Evolutionary conservation across 2,329 filamentous ascomycete genomes (phyloP).

Genomic region (Penicillium sp.): DNA sequence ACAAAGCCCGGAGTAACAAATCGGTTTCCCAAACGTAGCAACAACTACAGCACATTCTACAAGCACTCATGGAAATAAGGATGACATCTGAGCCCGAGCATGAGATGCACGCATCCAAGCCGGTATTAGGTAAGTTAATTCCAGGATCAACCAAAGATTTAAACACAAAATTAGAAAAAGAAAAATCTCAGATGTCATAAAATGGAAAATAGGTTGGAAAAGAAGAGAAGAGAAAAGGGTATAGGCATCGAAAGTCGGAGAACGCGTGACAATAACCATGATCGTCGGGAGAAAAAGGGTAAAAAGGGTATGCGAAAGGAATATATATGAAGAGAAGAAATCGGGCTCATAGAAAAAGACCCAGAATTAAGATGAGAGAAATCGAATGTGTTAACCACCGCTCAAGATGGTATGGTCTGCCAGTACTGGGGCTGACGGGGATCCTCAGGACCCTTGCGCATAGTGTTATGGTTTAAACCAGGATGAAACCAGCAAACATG

Average conservation of each 20-base stretch:
- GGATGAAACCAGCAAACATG: conserved; percentile 29
- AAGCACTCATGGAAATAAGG: neutral
- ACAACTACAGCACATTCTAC: neutral
- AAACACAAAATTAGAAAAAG: neutral
- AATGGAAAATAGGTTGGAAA: conserved; percentile 3
- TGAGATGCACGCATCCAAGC: neutral
- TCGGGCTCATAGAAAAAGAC: neutral
- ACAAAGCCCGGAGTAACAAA: neutral
- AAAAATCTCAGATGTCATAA: conserved; percentile 7
- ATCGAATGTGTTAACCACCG: neutral
- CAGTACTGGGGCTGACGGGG: neutral
- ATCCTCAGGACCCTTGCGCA: conserved; percentile 11
- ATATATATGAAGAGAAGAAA: conserved; percentile 10
- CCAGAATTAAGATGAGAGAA: conserved; percentile 1
- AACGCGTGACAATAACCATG: conserved; percentile 13
- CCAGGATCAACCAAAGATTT: neutral
- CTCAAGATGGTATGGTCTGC: conserved; percentile 3
- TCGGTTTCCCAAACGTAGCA: neutral
- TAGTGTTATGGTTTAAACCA: conserved; percentile 25
- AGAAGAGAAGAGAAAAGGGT: conserved; percentile 11
- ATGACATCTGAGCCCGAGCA: neutral
- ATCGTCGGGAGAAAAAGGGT: conserved; percentile 1
- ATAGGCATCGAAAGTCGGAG: conserved; percentile 15
- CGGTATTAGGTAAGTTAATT: neutral
- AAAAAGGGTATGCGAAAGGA: conserved; percentile 9